Evolutionary conservation across 495 filamentous ascomycete species (phyloP), one percentile per base, ranked within the genome.

Genomic region (Viridothelium virens): DNA sequence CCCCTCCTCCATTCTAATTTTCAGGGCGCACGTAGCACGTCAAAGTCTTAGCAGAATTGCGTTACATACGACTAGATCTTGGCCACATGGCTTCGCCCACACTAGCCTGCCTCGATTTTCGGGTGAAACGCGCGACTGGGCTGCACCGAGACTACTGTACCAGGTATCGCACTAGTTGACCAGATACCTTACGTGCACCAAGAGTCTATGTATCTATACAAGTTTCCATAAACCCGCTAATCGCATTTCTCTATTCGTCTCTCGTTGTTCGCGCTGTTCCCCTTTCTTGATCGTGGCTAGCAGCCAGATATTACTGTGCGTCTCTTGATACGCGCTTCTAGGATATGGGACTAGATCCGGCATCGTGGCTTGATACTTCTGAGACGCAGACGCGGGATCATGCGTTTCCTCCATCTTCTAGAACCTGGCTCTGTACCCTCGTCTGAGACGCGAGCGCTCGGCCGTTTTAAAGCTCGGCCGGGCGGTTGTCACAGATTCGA

Each of bases 351-450:
- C 6, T 44, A 14, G 41, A 7, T 44, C 41, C 41, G 14, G 25
- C 14, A 44, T 14, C 14, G 3, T 36, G 7, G 11, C 31, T 34
- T 9, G 53, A 11, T 11, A 7, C 5, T 59, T 9, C 18, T 59
- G 53, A 59, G 36, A 59, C 53, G 7, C 36, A 59, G 25, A 59
- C 31, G 53, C 53, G 53, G 53, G 53, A 59, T 18, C 11, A 59
- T 59, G 53, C 53, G 53, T 59, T 59, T 59, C 25, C 14, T 18
- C 10, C 33, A 7, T 18, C 36, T 36, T 59, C 53, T 36, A 59
- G 53, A 59, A 59, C 31, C 53, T 59, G 53, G 53, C 7, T 14
- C 5, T 5, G 3, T 36, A 4, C 0, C 31, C 53, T 18, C 5
- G 5, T 18, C 31, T 59, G 53, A 59, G 18, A 59, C 53, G 11